Base-by-base conservation (phyloP, 805 yeast species). In the Maudiozyma turicensis region DNA sequence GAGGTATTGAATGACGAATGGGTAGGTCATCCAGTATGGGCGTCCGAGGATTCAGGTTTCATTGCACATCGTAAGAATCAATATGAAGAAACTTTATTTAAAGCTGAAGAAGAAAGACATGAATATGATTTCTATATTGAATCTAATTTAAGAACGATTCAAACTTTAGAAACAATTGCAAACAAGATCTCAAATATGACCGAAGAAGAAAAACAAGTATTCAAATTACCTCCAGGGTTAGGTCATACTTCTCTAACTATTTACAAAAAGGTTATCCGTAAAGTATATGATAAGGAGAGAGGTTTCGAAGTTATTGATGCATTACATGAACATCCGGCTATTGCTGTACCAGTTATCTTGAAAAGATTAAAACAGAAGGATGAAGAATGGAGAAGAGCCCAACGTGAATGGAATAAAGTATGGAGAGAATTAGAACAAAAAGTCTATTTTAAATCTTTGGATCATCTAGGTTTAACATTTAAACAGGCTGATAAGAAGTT, bases 11-110 rank as follows among this genome's bases (percentile, higher is more conserved):
- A 93, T 67, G 99, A 93, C 66, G 98, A 91, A 68, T 93, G 98
- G 97, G 98, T 93, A 35, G 96, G 97, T 6, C 98, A 93, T 68
- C 99, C 99, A 26, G 95, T 96, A n/a, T 93, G 99, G 99, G 99
- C 98, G 4, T 91, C 98, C 0, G 99, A 93, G 66, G 99, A 93
- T 66, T 86, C 96, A 10, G 99, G 99, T 0, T 93, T 91, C 60
- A 90, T 93, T 64, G 96, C 99, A n/a, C 99, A 93, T 66, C 80
- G 98, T 55, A 93, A 93, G 68, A 93, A 93, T 64, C 99, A 93
- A 70, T 93, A 91, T 65, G 99, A 93, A 68, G 99, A 93, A 66
- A 86, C 93, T 45, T 70, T 93, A 48, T 90, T 89, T 72, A 84
- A 95, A 64, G 87, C 90, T 50, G 99, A 93, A 68, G 99, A 93